A percentile compares a stretch with the other conserved stretches of the same genome.
Conservation (phyloP, 805 yeast genomes). For the Sugiyamaella mastotermitis region DNA sequence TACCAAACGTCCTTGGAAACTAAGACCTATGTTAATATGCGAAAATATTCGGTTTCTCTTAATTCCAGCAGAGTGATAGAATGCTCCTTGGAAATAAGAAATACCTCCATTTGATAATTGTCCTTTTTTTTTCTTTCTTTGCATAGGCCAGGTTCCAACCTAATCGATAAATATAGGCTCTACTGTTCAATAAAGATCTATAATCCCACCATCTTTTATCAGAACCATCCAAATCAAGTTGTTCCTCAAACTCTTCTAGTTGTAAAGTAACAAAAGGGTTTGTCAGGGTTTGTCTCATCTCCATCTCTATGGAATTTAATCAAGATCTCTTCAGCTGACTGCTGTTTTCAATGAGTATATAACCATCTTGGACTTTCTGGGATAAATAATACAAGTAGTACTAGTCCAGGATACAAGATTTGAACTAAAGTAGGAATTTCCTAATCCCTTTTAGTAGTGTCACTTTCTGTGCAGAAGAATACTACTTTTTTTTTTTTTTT, state of each 20-base stretch:
- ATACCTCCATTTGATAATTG: slow-evolving; percentile 17
- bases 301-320: slow-evolving; percentile 8
- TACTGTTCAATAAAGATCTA: slow-evolving; percentile 13
- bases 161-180: slow-evolving; percentile 15
- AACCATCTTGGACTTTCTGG: slow-evolving; percentile 89
- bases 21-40: no score
- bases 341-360: slow-evolving; percentile 5
- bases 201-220: slow-evolving; percentile 19
- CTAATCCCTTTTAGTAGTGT: no score
- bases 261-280: slow-evolving; percentile 14
- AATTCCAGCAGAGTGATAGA: slow-evolving; percentile 14
- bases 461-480: no score
- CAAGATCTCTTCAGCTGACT: slow-evolving; percentile 6
- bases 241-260: slow-evolving; percentile 15
- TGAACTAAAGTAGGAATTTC: no score
- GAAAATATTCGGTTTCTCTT: slow-evolving; percentile 8
- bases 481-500: no score
- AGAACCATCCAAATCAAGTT: slow-evolving; percentile 14
- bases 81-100: slow-evolving; percentile 14
- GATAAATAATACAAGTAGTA: slow-evolving; percentile 51
- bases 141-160: slow-evolving; percentile 12
- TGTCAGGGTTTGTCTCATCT: slow-evolving; percentile 1
- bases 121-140: slow-evolving; percentile 3
- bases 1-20: no score
- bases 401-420: no score